Evolutionary conservation across 257 asterid genomes (phyloP).

Genomic region (Nyctanthes arbortristis): DNA sequence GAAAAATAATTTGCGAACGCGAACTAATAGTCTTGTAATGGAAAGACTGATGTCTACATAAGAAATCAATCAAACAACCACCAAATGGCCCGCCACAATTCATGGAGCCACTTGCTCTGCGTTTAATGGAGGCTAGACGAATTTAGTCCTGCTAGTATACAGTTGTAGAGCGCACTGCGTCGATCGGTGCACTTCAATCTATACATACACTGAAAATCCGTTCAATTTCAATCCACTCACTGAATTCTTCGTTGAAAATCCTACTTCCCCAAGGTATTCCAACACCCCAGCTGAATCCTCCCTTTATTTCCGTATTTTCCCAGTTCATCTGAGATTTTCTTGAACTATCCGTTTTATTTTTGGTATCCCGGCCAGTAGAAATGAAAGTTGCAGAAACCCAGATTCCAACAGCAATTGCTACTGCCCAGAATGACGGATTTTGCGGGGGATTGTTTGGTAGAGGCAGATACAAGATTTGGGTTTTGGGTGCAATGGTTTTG

Average conservation of each 20-base stretch:
- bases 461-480: conserved; percentile 93
- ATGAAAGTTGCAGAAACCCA: conserved; percentile 83
- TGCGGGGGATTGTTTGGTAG: conserved; percentile 61
- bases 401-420: conserved; percentile 26
- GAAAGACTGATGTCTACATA: no score
- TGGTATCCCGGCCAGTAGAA: conserved; percentile 15
- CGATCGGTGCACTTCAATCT: background rate
- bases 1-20: no score
- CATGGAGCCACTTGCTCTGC: background rate
- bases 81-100: background rate
- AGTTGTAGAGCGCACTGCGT: background rate
- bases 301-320: background rate
- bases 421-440: conserved; percentile 54
- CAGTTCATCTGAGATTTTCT: background rate
- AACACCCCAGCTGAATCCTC: background rate
- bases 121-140: background rate
- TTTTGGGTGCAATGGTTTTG: conserved; percentile 64
- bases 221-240: background rate
- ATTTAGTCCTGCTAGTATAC: background rate
- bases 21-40: no score
- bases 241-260: conserved; percentile 20
- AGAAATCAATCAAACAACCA: no score
- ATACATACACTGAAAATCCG: background rate
- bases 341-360: background rate
- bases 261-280: background rate